Conservation (phyloP, 164 flowering plant species). For the Hamamelis virginiana region DNA sequence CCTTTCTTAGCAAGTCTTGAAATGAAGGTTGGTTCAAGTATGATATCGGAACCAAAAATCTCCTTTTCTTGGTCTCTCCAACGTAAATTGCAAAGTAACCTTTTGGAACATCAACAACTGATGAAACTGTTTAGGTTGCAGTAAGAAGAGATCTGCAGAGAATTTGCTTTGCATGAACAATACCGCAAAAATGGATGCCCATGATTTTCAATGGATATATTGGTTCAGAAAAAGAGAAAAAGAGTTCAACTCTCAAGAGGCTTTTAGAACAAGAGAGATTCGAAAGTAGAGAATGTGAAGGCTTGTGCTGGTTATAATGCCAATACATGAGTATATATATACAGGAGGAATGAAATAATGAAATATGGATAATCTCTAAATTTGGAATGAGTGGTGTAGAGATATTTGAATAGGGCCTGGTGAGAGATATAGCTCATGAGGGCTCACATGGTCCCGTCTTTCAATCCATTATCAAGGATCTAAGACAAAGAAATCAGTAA, state of each 20-base stretch:
- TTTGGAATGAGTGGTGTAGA: conserved; percentile 3
- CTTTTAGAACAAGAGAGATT: no score
- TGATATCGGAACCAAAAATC: conserved; percentile 40
- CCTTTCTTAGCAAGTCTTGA: conserved; percentile 34
- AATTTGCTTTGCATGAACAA: not conserved
- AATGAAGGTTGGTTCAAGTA: conserved; percentile 44
- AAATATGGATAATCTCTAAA: not conserved
- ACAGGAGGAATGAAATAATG: not conserved
- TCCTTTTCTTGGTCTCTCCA: conserved; percentile 31
- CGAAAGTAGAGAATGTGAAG: no score
- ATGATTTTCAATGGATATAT: no score
- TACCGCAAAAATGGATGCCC: not conserved
- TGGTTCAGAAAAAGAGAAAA: no score
- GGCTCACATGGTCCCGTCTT: no score
- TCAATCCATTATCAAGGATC: no score
- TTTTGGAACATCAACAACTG: conserved; percentile 25
- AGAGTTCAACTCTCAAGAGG: no score
- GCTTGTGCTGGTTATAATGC: not conserved
- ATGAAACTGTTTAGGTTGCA: not conserved
- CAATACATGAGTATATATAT: conserved; percentile 4
- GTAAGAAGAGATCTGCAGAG: not conserved
- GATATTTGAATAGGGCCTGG: not conserved
- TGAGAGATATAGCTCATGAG: no score
- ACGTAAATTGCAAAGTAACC: conserved; percentile 39
- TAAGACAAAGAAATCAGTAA: no score